Base-by-base conservation (phyloP, 805 yeast species). In the Schwanniomyces sp. region DNA sequence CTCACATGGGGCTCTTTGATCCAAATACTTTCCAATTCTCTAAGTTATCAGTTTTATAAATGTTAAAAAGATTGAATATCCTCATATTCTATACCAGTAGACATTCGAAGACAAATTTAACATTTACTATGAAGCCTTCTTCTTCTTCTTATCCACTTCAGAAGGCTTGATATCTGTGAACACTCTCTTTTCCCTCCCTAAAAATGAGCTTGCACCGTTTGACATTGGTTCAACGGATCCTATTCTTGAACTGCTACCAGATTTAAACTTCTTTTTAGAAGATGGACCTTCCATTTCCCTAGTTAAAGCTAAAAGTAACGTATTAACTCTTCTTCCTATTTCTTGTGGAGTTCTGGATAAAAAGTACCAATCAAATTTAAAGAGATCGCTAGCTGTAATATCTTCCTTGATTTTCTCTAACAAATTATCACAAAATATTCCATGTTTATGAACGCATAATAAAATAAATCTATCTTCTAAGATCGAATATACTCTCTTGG, bases 351-450 rank as follows among this genome's bases (percentile, higher is more conserved):
- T 81, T 63, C 95, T 74, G 0, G 91, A 84, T 43, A 74, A 72
- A 56, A 88, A 76, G 58, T 78, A 88, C 86, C 91, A 88, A 53
- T 87, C 88, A 59, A 85, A 88, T 34, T 75, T 74, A 67, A 87
- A 87, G 36, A 81, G 64, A 48, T 80, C 84, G 47, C 86, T 81
- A 5, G 66, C 67, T 52, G 72, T 61, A 10, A 86, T 82, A 51
- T 85, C 91, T 44, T 80, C 82, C 58, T 83, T 86, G 30, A 88
- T 77, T 54, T 74, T 76, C 52, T 87, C 91, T 52, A 76, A 79
- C 37, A 87, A 67, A 45, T 79, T 75, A 21, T 81, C 84, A 40
- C 80, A 70, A 56, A 79, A 72, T 24, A 87, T 62, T 0, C 96
- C 96, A 53, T 79, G 75, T 54, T 84, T 84, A 62, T 84, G 75